These are phyloP conservation scores for Helianthus tuberosus DNA, from an alignment of 129 eudicot species.

Conservation along the genomic window DNA sequence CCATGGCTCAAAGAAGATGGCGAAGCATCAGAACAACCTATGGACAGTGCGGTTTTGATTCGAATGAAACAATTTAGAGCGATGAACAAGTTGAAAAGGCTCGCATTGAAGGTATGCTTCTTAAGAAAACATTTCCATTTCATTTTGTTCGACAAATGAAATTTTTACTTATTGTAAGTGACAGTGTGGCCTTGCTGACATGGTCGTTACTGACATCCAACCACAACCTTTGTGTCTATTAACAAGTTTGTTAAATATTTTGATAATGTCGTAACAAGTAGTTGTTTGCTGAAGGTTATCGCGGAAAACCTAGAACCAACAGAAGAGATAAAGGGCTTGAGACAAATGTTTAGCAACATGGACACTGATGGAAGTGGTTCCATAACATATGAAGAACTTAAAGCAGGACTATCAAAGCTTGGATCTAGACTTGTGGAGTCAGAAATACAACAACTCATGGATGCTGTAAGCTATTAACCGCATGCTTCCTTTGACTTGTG, in stretches of 20 bases:
- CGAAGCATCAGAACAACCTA: conserved; percentile 82
- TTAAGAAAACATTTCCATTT: neutral
- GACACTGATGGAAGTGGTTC: conserved; percentile 86
- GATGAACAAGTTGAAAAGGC: conserved; percentile 90
- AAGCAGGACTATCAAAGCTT: conserved; percentile 65
- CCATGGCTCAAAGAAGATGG: conserved; percentile 92
- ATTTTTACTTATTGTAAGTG: conserved; percentile 1
- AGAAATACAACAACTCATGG: conserved; percentile 84
- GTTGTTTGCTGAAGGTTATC: conserved; percentile 57
- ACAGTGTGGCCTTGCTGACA: neutral
- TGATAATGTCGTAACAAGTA: neutral
- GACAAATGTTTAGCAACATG: conserved; percentile 80
- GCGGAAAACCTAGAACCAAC: conserved; percentile 71
- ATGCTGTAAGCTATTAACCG: conserved; percentile 63
- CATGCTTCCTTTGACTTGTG: conserved; percentile 2
- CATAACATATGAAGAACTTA: conserved; percentile 83
- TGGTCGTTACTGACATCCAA: neutral
- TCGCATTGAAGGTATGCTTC: conserved; percentile 71
- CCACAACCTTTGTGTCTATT: neutral
- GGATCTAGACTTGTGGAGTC: conserved; percentile 70
- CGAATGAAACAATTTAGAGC: conserved; percentile 93
- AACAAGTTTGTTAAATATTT: neutral
- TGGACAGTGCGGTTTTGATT: conserved; percentile 76
- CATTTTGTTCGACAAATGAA: neutral
- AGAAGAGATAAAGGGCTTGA: conserved; percentile 81